A percentile compares a stretch with the other conserved stretches of the same genome.
These are phyloP conservation scores for Lumnitzera littorea DNA, from an alignment of 345 rosid species.

Conservation along the genomic window DNA sequence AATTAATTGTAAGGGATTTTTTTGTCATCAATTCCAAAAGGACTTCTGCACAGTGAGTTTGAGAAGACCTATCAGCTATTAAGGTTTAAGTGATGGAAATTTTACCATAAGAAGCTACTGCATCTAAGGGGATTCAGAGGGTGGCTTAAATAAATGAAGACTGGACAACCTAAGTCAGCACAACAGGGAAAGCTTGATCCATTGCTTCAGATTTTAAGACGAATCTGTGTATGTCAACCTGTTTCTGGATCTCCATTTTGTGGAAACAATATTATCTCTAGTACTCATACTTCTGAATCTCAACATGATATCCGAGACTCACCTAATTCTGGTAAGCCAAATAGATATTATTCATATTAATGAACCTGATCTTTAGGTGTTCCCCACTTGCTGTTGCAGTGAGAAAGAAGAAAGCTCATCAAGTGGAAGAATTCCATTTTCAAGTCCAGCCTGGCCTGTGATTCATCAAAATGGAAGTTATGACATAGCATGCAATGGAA, in stretches of 20 bases:
- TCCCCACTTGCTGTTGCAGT: constrained; percentile 69
- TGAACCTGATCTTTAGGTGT: constrained; percentile 54
- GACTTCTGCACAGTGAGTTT: too few species aligned
- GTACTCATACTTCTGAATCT: too few species aligned
- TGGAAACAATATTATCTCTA: too few species aligned
- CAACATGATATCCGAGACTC: too few species aligned
- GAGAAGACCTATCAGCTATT: neutral
- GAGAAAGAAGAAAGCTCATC: constrained; percentile 72
- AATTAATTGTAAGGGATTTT: too few species aligned
- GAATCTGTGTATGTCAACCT: neutral
- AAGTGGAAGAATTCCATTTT: constrained; percentile 76
- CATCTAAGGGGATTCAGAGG: neutral
- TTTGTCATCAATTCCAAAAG: too few species aligned
- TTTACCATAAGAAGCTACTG: neutral
- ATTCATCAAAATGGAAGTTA: constrained; percentile 4
- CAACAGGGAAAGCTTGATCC: neutral
- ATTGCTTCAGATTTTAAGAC: neutral
- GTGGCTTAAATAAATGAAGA: too few species aligned
- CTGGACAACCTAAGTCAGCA: too few species aligned
- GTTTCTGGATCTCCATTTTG: too few species aligned
- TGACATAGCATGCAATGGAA: neutral
- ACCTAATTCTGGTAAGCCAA: too few species aligned
- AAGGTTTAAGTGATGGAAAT: neutral
- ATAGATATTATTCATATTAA: neutral
- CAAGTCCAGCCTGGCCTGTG: constrained; percentile 67